Percentiles rank a stretch among this genome's conserved stretches.
Conservation (phyloP, 176 grass and related monocot genomes). For the Alloteropsis semialata region DNA sequence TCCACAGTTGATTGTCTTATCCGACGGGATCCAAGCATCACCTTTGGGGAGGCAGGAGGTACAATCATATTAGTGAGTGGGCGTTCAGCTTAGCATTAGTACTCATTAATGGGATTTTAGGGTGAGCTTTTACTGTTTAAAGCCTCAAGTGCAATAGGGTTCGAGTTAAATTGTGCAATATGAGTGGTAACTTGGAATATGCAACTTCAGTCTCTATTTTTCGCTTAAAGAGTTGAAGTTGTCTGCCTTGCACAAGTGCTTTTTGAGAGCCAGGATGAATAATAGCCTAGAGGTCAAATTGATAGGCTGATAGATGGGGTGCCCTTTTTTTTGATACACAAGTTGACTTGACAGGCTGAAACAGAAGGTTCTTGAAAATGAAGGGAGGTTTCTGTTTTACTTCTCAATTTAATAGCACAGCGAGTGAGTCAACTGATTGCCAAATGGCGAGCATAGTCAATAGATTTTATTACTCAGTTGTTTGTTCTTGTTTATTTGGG, state of each 20-base stretch:
- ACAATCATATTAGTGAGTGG: neutral
- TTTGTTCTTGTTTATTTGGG: neutral
- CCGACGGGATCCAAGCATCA: neutral
- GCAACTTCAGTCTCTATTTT: neutral
- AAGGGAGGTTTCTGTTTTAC: neutral
- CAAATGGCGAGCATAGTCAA: neutral
- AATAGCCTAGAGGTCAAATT: neutral
- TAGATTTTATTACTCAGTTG: neutral
- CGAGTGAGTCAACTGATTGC: neutral
- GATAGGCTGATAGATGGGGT: neutral
- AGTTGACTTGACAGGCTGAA: neutral
- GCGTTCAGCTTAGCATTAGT: neutral
- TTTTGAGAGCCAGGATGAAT: neutral
- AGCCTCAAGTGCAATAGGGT: neutral
- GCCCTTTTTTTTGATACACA: neutral
- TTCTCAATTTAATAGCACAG: neutral
- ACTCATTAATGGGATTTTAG: neutral
- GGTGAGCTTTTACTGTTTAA: neutral
- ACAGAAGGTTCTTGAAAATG: neutral
- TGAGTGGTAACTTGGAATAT: neutral
- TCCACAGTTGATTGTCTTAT: neutral
- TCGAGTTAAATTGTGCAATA: neutral
- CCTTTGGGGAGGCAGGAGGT: neutral
- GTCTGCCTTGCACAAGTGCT: neutral
- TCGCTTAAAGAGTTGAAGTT: neutral